phyloP scores from a whole-genome alignment of 1,284 basidiomycete species.

The Quambalaria eucalypti region DNA sequence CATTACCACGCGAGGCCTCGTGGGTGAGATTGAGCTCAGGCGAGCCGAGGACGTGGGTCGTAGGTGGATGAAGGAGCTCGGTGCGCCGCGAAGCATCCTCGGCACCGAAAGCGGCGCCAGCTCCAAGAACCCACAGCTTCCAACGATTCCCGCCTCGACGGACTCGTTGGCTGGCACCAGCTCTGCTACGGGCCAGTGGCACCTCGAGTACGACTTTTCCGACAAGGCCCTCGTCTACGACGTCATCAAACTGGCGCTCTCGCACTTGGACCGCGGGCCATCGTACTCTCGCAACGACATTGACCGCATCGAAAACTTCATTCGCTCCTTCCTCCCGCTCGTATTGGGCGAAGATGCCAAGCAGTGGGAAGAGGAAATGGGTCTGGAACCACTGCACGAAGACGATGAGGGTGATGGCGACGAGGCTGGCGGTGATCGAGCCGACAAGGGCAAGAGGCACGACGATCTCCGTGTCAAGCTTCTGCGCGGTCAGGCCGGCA shows the following conservation, averaged over 20 bases:
- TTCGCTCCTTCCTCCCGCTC: slow-evolving; percentile 73
- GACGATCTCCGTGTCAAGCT: slow-evolving; percentile 54
- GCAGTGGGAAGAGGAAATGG: slow-evolving; percentile 45
- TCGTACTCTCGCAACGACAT: slow-evolving; percentile 70
- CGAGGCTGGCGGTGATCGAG: slow-evolving; percentile 21
- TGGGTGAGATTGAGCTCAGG: slow-evolving; percentile 74
- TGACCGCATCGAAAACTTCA: slow-evolving; percentile 71
- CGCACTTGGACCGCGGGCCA: slow-evolving; percentile 71
- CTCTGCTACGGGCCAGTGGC: slow-evolving; percentile 47
- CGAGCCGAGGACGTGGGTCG: slow-evolving; percentile 57
- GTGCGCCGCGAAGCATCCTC: neutral
- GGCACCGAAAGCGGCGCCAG: neutral
- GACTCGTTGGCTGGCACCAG: neutral
- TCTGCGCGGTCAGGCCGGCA: slow-evolving; percentile 17
- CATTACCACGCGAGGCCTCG: slow-evolving; percentile 79
- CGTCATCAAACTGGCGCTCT: slow-evolving; percentile 76
- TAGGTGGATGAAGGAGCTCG: neutral
- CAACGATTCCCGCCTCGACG: neutral
- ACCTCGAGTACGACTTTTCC: slow-evolving; percentile 70
- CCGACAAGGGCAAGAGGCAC: slow-evolving; percentile 15
- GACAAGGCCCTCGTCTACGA: slow-evolving; percentile 78
- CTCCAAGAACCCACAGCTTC: too few relatives aligned
- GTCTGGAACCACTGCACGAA: slow-evolving; percentile 12
- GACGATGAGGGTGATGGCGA: slow-evolving; percentile 17
- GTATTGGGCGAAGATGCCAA: slow-evolving; percentile 67